phyloP scores from a whole-genome alignment of 148 eudicot species.

The Rhododendron henanense region DNA sequence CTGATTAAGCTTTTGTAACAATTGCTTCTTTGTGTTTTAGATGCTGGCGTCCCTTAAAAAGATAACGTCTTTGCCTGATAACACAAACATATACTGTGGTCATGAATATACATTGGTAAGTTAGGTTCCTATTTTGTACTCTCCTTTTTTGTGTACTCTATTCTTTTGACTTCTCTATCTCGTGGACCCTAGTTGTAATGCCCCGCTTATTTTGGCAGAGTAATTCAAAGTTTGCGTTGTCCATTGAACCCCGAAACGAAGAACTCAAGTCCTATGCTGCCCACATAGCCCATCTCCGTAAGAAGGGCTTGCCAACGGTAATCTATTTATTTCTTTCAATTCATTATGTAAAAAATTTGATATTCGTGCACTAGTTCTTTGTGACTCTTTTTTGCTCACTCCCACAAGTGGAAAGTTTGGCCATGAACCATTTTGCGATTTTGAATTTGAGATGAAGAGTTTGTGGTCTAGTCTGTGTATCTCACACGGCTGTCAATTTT shows the following conservation, averaged over 20 bases:
- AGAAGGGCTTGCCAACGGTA: conserved; percentile 92
- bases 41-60: conserved; percentile 68
- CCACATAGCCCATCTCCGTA: conserved; percentile 51
- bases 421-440: not conserved
- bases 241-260: conserved; percentile 75
- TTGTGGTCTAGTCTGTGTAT: not conserved
- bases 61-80: conserved; percentile 71
- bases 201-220: conserved; percentile 46
- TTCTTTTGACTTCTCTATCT: not conserved
- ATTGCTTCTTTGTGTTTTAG: conserved; percentile 32
- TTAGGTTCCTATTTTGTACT: conserved; percentile 3
- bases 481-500: not conserved
- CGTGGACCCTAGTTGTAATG: conserved; percentile 4
- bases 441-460: not conserved
- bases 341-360: not conserved
- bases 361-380: not conserved
- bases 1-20: not conserved
- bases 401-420: not conserved
- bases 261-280: conserved; percentile 67
- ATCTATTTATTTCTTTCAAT: conserved; percentile 5
- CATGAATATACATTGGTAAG: conserved; percentile 89
- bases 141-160: not conserved
- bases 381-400: not conserved
- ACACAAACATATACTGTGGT: conserved; percentile 77
- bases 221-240: conserved; percentile 85